Percentiles rank a stretch among this genome's conserved stretches.
phyloP scores from a whole-genome alignment of 2,329 filamentous ascomycete genomes.

The Aureobasidium sp. region DNA sequence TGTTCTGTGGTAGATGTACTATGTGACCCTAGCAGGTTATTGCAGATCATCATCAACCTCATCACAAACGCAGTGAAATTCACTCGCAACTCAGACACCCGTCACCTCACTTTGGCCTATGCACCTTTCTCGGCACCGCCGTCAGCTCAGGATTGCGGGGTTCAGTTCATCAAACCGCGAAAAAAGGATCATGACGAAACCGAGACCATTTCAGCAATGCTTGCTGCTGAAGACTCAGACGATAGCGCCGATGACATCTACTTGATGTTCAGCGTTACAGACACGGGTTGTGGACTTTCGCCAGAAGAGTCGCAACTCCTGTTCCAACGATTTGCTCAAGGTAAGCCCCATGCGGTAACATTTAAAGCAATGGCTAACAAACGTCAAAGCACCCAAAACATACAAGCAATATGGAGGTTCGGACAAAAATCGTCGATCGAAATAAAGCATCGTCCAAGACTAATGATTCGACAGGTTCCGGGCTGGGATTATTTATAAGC shows the following conservation, averaged over 20 bases:
- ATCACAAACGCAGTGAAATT: conserved; percentile 22
- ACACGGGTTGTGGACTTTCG: conserved; percentile 29
- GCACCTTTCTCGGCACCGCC: conserved; percentile 27
- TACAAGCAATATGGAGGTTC: conserved; percentile 58
- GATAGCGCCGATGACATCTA: conserved; percentile 28
- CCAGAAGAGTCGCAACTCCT: conserved; percentile 34
- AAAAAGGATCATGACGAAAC: conserved; percentile 1
- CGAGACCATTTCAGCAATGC: not conserved
- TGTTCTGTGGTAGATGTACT: conserved; percentile 22
- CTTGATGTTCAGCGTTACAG: conserved; percentile 27
- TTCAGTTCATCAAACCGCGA: conserved; percentile 25
- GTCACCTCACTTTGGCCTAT: conserved; percentile 30
- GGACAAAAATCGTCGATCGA: no score
- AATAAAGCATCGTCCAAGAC: no score
- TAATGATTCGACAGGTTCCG: conserved; percentile 30
- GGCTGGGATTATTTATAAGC: conserved; percentile 60
- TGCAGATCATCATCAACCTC: conserved; percentile 23
- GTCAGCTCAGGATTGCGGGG: conserved; percentile 22
- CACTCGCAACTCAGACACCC: conserved; percentile 19
- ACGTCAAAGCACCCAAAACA: conserved; percentile 45
- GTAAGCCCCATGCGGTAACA: not conserved
- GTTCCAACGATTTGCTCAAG: conserved; percentile 59
- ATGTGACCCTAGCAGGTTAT: conserved; percentile 19
- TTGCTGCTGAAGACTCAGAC: conserved; percentile 22
- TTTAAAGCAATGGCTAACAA: not conserved